A percentile compares a stretch with the other conserved stretches of the same genome.
Evolutionary conservation across 768 basidiomycete species (phyloP).

Genomic region (Auricularia auricula-judae): DNA sequence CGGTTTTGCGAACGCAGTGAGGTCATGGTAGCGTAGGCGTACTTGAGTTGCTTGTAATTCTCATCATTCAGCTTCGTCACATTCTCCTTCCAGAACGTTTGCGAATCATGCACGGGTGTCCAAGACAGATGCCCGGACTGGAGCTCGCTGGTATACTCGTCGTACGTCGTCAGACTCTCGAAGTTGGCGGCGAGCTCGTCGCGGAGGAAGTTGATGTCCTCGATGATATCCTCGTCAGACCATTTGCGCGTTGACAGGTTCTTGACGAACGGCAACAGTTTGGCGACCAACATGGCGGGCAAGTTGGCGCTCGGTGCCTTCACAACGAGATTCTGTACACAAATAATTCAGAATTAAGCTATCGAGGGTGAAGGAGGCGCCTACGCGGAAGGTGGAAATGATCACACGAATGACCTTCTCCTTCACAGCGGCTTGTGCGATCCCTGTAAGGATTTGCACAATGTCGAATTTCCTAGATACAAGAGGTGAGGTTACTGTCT

Average conservation of each 20-base stretch:
- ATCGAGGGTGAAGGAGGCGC: no score
- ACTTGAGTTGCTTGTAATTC: slow-evolving; percentile 81
- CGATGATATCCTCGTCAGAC: slow-evolving; percentile 89
- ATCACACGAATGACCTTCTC: slow-evolving; percentile 95
- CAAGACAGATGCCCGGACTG: slow-evolving; percentile 85
- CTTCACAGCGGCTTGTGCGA: slow-evolving; percentile 84
- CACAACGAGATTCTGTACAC: slow-evolving; percentile 54
- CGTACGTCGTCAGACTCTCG: slow-evolving; percentile 89
- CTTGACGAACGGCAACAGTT: slow-evolving; percentile 77
- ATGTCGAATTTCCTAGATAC: slow-evolving; percentile 71
- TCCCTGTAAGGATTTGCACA: slow-evolving; percentile 70
- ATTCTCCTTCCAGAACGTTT: slow-evolving; percentile 97
- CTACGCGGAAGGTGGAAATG: slow-evolving; percentile 72
- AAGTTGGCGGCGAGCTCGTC: slow-evolving; percentile 80
- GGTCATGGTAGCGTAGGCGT: slow-evolving; percentile 6
- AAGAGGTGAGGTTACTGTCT: slow-evolving; percentile 1
- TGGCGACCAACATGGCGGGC: slow-evolving; percentile 83
- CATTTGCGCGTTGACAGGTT: slow-evolving; percentile 78
- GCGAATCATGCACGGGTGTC: slow-evolving; percentile 93
- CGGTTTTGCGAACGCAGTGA: not conserved
- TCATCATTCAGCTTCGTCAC: slow-evolving; percentile 76
- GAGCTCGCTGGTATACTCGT: slow-evolving; percentile 90
- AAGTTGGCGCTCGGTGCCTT: slow-evolving; percentile 84
- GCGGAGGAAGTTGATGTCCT: slow-evolving; percentile 80
- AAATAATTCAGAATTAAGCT: no score